phyloP scores from a whole-genome alignment of 192 early-diverging fungal species.

The Linderina pennispora region DNA sequence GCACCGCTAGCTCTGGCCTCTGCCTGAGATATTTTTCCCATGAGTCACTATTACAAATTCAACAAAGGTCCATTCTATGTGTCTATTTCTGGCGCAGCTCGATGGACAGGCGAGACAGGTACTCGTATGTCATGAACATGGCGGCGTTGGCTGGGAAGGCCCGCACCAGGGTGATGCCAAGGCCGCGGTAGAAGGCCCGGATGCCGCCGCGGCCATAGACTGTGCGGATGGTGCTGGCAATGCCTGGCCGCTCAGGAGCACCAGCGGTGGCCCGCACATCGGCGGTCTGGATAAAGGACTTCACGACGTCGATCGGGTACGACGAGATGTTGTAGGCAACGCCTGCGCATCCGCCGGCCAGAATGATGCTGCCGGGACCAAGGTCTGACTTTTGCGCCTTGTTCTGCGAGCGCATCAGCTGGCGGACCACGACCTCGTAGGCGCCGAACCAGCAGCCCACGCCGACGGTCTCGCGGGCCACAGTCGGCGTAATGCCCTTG shows the following conservation, averaged over 20 bases:
- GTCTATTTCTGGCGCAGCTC: conserved; percentile 10
- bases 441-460: conserved; percentile 95
- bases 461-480: conserved; percentile 86
- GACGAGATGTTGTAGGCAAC: conserved; percentile 81
- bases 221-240: conserved; percentile 55
- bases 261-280: conserved; percentile 34
- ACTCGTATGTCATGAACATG: conserved; percentile 95
- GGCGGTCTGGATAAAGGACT: conserved; percentile 89
- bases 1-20: conserved; percentile 19
- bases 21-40: neutral
- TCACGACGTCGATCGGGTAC: conserved; percentile 93
- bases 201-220: conserved; percentile 76
- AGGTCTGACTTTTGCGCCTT: conserved; percentile 61
- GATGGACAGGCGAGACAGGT: conserved; percentile 32
- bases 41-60: neutral
- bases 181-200: conserved; percentile 85
- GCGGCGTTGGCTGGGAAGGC: conserved; percentile 91
- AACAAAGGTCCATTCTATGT: too few species aligned
- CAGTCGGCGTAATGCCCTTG: conserved; percentile 52
- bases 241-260: conserved; percentile 25
- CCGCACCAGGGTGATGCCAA: conserved; percentile 84
- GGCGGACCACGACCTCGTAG: conserved; percentile 72
- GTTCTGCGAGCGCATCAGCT: conserved; percentile 40
- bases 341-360: conserved; percentile 86
- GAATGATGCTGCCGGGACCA: conserved; percentile 64